Percentiles rank a stretch among this genome's conserved stretches.
phyloP scores from a whole-genome alignment of 176 grass and related monocot genomes.

The Paspalum vaginatum region DNA sequence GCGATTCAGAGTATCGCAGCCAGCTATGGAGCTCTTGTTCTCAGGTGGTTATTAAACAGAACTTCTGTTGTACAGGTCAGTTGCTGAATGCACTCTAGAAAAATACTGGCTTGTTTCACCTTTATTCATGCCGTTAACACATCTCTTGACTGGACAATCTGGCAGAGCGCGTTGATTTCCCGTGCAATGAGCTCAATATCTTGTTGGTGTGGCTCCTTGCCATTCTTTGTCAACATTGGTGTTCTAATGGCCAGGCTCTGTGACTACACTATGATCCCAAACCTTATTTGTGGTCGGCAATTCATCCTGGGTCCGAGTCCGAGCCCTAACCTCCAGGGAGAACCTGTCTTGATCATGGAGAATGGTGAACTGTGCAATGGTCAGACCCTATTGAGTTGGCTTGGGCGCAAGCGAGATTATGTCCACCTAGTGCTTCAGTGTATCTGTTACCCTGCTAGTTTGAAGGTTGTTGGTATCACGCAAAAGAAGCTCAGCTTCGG shows the following conservation, averaged over 20 bases:
- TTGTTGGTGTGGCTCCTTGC: slow-evolving; percentile 31
- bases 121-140: slow-evolving; percentile 7
- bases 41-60: slow-evolving; percentile 42
- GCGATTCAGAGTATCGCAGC: slow-evolving; percentile 23
- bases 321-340: slow-evolving; percentile 3
- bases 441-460: slow-evolving; percentile 39
- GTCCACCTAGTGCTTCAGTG: slow-evolving; percentile 33
- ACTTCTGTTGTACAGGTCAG: slow-evolving; percentile 42
- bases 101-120: not conserved
- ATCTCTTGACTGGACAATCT: slow-evolving; percentile 22
- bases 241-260: slow-evolving; percentile 40
- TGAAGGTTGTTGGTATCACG: slow-evolving; percentile 25
- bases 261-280: not conserved
- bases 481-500: slow-evolving; percentile 27
- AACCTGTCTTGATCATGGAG: not conserved
- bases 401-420: slow-evolving; percentile 20
- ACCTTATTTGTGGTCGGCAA: slow-evolving; percentile 8
- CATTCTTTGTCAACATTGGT: slow-evolving; percentile 51
- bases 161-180: slow-evolving; percentile 32
- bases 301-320: not conserved
- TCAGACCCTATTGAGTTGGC: slow-evolving; percentile 4
- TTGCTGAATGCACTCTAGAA: not conserved
- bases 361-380: slow-evolving; percentile 27
- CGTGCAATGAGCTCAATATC: slow-evolving; percentile 8
- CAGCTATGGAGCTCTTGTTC: slow-evolving; percentile 39